Base-by-base conservation (phyloP, 2,329 filamentous ascomycete species). In the Alternaria burnsii region DNA sequence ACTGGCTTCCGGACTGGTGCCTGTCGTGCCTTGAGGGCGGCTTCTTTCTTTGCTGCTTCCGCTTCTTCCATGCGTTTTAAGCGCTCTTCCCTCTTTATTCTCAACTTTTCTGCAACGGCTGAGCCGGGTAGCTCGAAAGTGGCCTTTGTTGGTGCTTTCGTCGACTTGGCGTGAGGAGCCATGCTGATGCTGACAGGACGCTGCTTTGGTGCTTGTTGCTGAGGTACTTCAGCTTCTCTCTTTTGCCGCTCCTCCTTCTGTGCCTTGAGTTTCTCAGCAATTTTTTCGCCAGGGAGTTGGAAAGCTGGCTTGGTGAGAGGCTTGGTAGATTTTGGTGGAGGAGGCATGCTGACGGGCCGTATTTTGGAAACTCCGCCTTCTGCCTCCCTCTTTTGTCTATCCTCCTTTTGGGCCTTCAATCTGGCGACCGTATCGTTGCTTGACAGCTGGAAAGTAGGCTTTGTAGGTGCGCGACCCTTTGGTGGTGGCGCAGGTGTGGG, bases 71-170 rank as follows among this genome's bases (percentile, higher is more conserved):
- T 72, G n/a, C 68, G 72, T 62, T 74, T 75, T n/a, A 73, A 50
- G 6, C 75, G 75, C 57, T 76, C 74, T 63, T 77, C 75, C 44
- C 69, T 71, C 44, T 75, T 71, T 12, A 73, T 66, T 32, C 71
- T 74, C 1, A 76, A 58, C 32, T 71, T 72, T 26, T 72, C 74
- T 8, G 75, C 83, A 3, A 86, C 76, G 14, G 80, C 84, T 64
- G 87, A 85, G 8, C 85, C 85, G 1, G 85, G 84, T 0, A 87
- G 78, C 52, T 82, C 77, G 68, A 87, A 87, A 26, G 75, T 83
- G 16, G 84, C 75, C 51, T 76, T 79, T 0, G 85, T 87, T 0
- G 80, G 81, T 7, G 83, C 76, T 66, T 86, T 86, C 22, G 75
- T 76, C 3, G 83, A 85, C 66, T 84, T 86, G 10, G 77, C 68